A percentile compares a stretch with the other conserved stretches of the same genome.
phyloP scores from a whole-genome alignment of 2,329 filamentous ascomycete species.

The Penicillium sp. region DNA sequence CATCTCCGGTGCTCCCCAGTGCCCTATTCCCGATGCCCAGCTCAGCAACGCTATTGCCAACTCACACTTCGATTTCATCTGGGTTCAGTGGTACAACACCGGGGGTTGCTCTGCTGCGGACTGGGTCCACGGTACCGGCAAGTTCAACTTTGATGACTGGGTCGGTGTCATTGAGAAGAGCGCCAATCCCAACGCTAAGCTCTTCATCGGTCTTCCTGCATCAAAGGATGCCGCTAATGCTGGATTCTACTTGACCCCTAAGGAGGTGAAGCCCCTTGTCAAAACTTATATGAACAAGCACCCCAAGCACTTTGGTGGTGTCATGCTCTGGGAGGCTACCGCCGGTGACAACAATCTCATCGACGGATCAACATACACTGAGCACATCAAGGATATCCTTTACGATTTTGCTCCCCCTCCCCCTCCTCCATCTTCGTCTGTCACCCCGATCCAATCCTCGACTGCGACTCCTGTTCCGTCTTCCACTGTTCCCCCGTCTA shows the following conservation, averaged over 20 bases:
- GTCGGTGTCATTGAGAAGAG: conserved; percentile 36
- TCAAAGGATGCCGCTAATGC: conserved; percentile 27
- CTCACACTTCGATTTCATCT: conserved; percentile 53
- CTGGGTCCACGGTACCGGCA: conserved; percentile 36
- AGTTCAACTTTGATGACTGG: conserved; percentile 51
- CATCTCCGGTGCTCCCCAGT: conserved; percentile 55
- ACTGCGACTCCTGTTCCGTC: conserved; percentile 2
- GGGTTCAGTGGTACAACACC: conserved; percentile 58
- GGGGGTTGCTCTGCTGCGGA: conserved; percentile 48
- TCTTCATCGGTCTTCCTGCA: conserved; percentile 54
- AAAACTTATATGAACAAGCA: conserved; percentile 41
- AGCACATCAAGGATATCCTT: conserved; percentile 50
- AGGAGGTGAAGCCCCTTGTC: conserved; percentile 47
- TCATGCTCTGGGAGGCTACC: conserved; percentile 60
- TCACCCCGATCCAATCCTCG: conserved; percentile 10
- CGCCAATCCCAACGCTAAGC: conserved; percentile 47
- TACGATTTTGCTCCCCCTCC: conserved; percentile 22
- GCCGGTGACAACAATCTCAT: conserved; percentile 47
- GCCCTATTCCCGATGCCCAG: conserved; percentile 48
- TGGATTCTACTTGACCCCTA: conserved; percentile 48
- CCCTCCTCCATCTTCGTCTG: conserved; percentile 12
- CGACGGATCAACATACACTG: conserved; percentile 45
- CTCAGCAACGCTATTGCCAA: conserved; percentile 46
- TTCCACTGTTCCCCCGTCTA: not conserved
- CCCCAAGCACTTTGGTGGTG: conserved; percentile 52